Evolutionary conservation across 2,329 filamentous ascomycete genomes (phyloP).

Genomic region (Geosmithia flava): DNA sequence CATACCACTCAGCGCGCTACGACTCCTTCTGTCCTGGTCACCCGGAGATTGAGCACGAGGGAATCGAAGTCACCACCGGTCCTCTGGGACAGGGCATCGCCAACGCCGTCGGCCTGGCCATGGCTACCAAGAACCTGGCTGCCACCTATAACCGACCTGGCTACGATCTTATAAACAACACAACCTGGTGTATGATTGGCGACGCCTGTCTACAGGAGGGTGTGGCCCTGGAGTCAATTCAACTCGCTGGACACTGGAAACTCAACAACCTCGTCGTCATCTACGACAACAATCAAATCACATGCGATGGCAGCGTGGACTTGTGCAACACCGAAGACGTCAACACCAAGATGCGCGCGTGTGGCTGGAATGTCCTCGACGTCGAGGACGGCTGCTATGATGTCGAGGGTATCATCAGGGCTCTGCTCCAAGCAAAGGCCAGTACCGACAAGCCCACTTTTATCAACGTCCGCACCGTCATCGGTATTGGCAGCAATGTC

Average conservation of each 20-base stretch:
- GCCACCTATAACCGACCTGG: slow-evolving; percentile 38
- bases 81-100: slow-evolving; percentile 48
- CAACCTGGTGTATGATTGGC: slow-evolving; percentile 44
- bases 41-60: slow-evolving; percentile 44
- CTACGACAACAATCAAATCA: slow-evolving; percentile 50
- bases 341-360: slow-evolving; percentile 44
- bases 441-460: slow-evolving; percentile 39
- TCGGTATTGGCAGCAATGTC: slow-evolving; percentile 35
- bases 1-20: slow-evolving; percentile 29
- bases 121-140: slow-evolving; percentile 42
- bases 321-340: slow-evolving; percentile 41
- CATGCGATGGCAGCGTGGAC: slow-evolving; percentile 44
- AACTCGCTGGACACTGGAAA: slow-evolving; percentile 40
- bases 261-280: slow-evolving; percentile 44
- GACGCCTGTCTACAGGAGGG: slow-evolving; percentile 48
- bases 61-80: slow-evolving; percentile 46
- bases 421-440: slow-evolving; percentile 29
- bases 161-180: slow-evolving; percentile 34
- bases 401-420: slow-evolving; percentile 25
- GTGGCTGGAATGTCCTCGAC: slow-evolving; percentile 42
- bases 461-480: slow-evolving; percentile 45
- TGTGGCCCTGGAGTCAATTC: slow-evolving; percentile 42
- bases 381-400: slow-evolving; percentile 39
- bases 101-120: slow-evolving; percentile 46
- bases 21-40: slow-evolving; percentile 41